Evolutionary conservation across 2,329 filamentous ascomycete genomes (phyloP).

Genomic region (Cercospora sp.): DNA sequence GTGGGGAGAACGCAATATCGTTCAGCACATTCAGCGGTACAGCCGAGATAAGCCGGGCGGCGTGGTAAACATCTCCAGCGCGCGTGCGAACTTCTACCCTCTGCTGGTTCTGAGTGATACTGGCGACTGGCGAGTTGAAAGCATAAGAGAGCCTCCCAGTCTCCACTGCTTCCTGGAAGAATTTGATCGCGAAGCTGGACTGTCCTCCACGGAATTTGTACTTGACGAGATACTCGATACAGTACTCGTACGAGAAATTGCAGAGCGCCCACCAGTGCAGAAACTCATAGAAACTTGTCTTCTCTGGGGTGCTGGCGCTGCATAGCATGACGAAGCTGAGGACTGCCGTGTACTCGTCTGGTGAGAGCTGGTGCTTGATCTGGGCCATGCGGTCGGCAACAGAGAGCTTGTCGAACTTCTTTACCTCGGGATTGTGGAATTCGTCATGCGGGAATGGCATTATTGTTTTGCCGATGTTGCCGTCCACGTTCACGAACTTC

Average conservation of each 20-base stretch:
- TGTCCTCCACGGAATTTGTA: background rate
- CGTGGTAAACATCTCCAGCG: background rate
- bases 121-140: background rate
- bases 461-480: background rate
- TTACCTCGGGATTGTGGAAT: background rate
- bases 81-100: background rate
- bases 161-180: background rate
- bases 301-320: background rate
- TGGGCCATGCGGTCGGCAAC: background rate
- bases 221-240: background rate
- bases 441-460: background rate
- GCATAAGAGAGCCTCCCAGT: background rate
- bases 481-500: background rate
- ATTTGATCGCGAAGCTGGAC: background rate
- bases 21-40: background rate
- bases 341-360: background rate
- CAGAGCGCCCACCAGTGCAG: background rate
- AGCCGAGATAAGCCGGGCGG: background rate
- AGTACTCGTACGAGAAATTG: background rate
- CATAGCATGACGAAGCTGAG: background rate
- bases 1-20: background rate
- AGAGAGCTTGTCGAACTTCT: background rate
- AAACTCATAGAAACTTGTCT: background rate
- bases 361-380: background rate
- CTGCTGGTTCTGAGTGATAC: background rate